Evolutionary conservation across 371 early-diverging fungal species (phyloP).

Genomic region (Fennellomyces sp.): DNA sequence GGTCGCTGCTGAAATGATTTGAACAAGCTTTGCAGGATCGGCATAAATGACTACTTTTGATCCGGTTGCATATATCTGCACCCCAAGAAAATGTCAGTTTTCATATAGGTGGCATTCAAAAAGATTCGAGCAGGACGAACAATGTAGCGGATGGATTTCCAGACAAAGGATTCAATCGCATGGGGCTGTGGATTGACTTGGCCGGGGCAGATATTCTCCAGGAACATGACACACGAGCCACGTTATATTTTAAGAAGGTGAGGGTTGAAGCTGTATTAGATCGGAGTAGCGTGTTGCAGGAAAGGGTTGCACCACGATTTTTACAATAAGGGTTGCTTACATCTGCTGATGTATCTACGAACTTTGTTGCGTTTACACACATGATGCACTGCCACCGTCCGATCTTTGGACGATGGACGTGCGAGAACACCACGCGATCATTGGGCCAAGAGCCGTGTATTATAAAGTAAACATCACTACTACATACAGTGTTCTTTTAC

Average conservation of each 20-base stretch:
- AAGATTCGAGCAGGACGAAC: slow-evolving; percentile 32
- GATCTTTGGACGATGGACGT: too few species aligned
- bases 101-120: background rate
- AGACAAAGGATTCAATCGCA: slow-evolving; percentile 51
- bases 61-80: slow-evolving; percentile 56
- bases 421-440: too few species aligned
- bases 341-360: too few species aligned
- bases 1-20: slow-evolving; percentile 32
- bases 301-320: too few species aligned
- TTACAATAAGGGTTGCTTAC: too few species aligned
- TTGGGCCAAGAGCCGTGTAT: too few species aligned
- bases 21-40: slow-evolving; percentile 42
- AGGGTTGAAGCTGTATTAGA: too few species aligned
- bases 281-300: too few species aligned
- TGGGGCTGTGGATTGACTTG: slow-evolving; percentile 62
- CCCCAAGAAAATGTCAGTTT: slow-evolving; percentile 13
- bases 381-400: too few species aligned
- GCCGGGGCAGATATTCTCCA: slow-evolving; percentile 67
- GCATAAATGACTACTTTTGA: slow-evolving; percentile 51
- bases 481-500: too few species aligned
- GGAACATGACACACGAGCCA: slow-evolving; percentile 47
- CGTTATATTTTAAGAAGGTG: background rate
- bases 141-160: slow-evolving; percentile 53
- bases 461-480: too few species aligned
- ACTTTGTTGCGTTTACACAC: too few species aligned